Base-by-base conservation (phyloP, 2,329 filamentous ascomycete species). In the Aspergillus phoenicis region DNA sequence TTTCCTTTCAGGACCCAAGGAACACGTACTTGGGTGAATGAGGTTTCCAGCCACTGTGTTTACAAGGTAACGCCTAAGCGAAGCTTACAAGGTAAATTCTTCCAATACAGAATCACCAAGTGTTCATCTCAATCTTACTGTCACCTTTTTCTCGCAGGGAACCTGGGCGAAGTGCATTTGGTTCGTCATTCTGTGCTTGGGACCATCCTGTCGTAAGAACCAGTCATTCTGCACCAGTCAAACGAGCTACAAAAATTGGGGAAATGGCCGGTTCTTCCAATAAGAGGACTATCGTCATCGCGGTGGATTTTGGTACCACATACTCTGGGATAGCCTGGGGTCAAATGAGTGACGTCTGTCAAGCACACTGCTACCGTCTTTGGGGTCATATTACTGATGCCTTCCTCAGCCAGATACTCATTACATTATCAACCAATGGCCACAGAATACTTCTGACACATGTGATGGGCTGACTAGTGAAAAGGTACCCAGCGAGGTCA, bases 221-320 rank as follows among this genome's bases (percentile, higher is more conserved):
- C 8, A 30, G 6, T 8, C 7, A 8, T 30, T 8, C 8, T 30
- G 28, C 28, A 30, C n/a, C n/a, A 8, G 5, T 17, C 7, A n/a
- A 15, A 41, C 8, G n/a, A 41, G n/a, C 38, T 41, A 41, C 38
- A 41, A 1, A 17, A 5, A 17, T 8, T 8, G 28, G 8, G 8
- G 7, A 30, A n/a, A 49, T 51, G 47, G 8, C 24, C 8, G 11
- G 4, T 5, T 7, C 26, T 17, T 20, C 47, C 10, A 33, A 2
- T 33, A 5, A 15, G 8, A 17, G 47, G 2, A 17, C 24, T 6
- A 63, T 70, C 15, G 38, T 70, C 28, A 56, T 70, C 3, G 66
- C 65, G 1, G 39, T 69, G n/a, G 68, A 71, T 38, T 70, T 67
- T 36, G 68, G 68, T 1, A 70, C 66, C 11, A 71, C 68, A 4